Conservation (phyloP, 306 rosid genomes). For the Mimosa pudica region DNA sequence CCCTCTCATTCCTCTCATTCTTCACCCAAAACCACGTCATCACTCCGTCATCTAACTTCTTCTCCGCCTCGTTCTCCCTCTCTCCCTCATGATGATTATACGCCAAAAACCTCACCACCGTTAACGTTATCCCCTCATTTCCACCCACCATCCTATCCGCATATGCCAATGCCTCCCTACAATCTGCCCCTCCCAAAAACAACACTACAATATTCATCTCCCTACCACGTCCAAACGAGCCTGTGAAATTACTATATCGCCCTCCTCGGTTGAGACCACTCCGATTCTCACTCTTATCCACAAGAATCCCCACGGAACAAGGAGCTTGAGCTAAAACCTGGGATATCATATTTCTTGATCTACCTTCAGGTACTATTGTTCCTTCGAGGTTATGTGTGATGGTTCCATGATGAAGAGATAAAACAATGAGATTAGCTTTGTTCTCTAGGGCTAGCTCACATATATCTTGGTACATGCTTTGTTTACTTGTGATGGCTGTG, state of each 20-base stretch:
- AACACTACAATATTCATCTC: conserved; percentile 38
- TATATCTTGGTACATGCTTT: conserved; percentile 68
- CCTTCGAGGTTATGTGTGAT: background rate
- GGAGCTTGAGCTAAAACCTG: conserved; percentile 64
- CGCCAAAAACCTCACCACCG: conserved; percentile 64
- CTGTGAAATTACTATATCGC: background rate
- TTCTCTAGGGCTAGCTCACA: conserved; percentile 61
- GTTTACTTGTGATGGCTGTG: conserved; percentile 56
- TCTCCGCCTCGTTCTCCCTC: conserved; percentile 54
- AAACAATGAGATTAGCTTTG: conserved; percentile 54
- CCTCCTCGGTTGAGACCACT: background rate
- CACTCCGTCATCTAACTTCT: conserved; percentile 80
- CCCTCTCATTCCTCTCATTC: conserved; percentile 60
- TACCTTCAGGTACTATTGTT: background rate
- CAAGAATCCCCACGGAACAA: conserved; percentile 75
- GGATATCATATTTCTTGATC: background rate
- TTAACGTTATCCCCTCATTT: conserved; percentile 36
- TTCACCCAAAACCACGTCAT: conserved; percentile 92
- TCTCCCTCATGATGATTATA: conserved; percentile 46
- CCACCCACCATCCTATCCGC: conserved; percentile 64
- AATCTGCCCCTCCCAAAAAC: conserved; percentile 79
- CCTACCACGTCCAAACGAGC: background rate
- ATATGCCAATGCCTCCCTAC: conserved; percentile 74
- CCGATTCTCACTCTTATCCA: conserved; percentile 49
- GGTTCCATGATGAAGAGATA: conserved; percentile 45